Evolutionary conservation across 345 rosid species (phyloP), one percentile per base, ranked within the genome.

Genomic region (Diplotaxis tenuifolia): DNA sequence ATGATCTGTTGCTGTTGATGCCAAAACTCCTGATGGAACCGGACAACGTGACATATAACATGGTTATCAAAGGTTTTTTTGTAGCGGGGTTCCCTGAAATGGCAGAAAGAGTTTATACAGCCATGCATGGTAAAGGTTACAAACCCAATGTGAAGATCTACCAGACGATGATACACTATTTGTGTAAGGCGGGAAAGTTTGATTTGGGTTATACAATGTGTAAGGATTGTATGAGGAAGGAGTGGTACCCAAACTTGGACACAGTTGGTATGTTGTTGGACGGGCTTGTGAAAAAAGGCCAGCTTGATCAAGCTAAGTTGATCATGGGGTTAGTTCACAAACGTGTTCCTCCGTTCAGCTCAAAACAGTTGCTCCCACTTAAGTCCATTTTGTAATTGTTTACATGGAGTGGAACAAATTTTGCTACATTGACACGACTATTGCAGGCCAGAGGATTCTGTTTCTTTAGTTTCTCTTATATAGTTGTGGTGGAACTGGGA

Each of bases 101-200:
- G 97, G 97, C 96, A 32, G 86, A 81, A 69, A 84, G 78, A 80
- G 89, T 89, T 57, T 91, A 83, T 75, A 84, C 88, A 73, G 83
- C 94, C 2, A 64, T 90, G 73, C 87, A 76, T 45, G 79, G 75
- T 14, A 80, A 80, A 4, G 85, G 84, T 8, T 79, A 70, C 74
- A 83, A 69, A 70, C 90, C 89, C 6, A 91, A 89, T 75, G 77
- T 40, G 56, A 86, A 85, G 81, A 86, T 89, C 60, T 87, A 89
- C 78, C 90, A 91, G 82, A 89, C 96, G 19, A 82, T 89, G 97
- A 83, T 87, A 63, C 96, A 91, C 80, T 86, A 89, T 80, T 81
- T 91, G 27, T 87, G 93, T 65, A 84, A 81, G 70, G 90, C 81
- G 27, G 83, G 75, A 22, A 83, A 84, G 45, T 86, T 83, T 80